Percentiles rank a stretch among this genome's conserved stretches.
Evolutionary conservation across 2,329 filamentous ascomycete genomes (phyloP).

Genomic region (Botryotinia calthae): DNA sequence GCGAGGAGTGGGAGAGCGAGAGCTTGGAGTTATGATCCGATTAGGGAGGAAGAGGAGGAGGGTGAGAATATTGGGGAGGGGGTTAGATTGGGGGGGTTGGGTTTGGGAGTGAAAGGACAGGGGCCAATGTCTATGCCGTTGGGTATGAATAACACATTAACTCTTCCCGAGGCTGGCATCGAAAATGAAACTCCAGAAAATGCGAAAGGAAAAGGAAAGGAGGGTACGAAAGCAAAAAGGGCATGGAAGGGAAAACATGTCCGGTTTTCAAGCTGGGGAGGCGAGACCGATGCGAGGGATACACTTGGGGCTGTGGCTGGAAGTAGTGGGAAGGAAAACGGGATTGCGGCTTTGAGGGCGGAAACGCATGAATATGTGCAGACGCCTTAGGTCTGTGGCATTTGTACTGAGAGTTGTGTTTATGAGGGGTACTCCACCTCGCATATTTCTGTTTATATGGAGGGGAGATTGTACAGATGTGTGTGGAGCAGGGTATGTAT

Average conservation of each 20-base stretch:
- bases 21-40: constrained; percentile 19
- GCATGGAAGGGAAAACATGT: constrained; percentile 16
- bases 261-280: constrained; percentile 12
- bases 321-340: constrained; percentile 17
- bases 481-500: not conserved
- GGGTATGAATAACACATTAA: not conserved
- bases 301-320: not conserved
- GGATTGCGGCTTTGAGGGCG: constrained; percentile 8
- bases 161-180: not conserved
- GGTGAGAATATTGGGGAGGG: not conserved
- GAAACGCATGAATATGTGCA: constrained; percentile 13
- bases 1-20: constrained; percentile 2
- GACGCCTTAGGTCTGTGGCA: not conserved
- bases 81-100: not conserved
- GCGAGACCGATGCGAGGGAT: not conserved
- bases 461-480: not conserved
- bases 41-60: constrained; percentile 15
- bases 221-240: constrained; percentile 3
- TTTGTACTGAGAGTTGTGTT: not conserved
- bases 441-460: not conserved
- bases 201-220: constrained; percentile 7
- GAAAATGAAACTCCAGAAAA: not conserved
- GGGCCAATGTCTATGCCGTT: not conserved
- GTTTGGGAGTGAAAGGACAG: not conserved
- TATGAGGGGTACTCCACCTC: not conserved